Evolutionary conservation across 2,329 filamentous ascomycete genomes (phyloP).

Genomic region (Teratosphaeria pseudoeucalypti): DNA sequence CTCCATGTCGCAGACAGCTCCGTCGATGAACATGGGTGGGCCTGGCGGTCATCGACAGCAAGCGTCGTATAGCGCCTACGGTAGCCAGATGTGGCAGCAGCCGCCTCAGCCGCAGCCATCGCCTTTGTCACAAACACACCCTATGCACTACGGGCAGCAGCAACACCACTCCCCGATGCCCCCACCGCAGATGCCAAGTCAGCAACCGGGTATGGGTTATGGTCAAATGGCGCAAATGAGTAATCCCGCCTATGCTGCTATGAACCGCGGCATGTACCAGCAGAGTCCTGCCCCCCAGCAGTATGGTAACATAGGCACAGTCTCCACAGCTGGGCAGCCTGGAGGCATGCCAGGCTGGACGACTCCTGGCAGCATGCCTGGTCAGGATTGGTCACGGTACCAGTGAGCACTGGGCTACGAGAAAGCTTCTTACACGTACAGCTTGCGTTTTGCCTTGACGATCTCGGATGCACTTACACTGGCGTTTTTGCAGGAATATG

Average conservation of each 20-base stretch:
- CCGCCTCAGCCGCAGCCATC: slow-evolving; percentile 39
- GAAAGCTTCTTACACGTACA: not conserved
- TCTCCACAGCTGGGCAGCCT: slow-evolving; percentile 33
- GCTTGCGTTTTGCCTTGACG: not conserved
- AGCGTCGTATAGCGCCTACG: slow-evolving; percentile 36
- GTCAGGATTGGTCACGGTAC: slow-evolving; percentile 9
- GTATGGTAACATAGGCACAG: slow-evolving; percentile 24
- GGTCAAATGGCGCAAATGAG: slow-evolving; percentile 38
- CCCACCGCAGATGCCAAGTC: slow-evolving; percentile 37
- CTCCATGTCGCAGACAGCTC: slow-evolving; percentile 51
- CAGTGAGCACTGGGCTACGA: slow-evolving; percentile 3
- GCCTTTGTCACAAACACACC: slow-evolving; percentile 36
- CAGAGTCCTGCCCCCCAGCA: slow-evolving; percentile 34
- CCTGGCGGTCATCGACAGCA: slow-evolving; percentile 30
- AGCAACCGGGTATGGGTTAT: slow-evolving; percentile 34
- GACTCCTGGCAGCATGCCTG: slow-evolving; percentile 29
- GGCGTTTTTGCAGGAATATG: not conserved
- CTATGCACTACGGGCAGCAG: slow-evolving; percentile 37
- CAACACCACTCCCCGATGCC: slow-evolving; percentile 42
- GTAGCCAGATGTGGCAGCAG: slow-evolving; percentile 37
- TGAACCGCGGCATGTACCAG: slow-evolving; percentile 42
- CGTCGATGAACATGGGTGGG: slow-evolving; percentile 40
- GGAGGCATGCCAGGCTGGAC: slow-evolving; percentile 44
- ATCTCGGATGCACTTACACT: not conserved
- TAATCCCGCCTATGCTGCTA: slow-evolving; percentile 32